Conservation (phyloP, 352 stramenopile species). For the Pythium pyrilobum region DNA sequence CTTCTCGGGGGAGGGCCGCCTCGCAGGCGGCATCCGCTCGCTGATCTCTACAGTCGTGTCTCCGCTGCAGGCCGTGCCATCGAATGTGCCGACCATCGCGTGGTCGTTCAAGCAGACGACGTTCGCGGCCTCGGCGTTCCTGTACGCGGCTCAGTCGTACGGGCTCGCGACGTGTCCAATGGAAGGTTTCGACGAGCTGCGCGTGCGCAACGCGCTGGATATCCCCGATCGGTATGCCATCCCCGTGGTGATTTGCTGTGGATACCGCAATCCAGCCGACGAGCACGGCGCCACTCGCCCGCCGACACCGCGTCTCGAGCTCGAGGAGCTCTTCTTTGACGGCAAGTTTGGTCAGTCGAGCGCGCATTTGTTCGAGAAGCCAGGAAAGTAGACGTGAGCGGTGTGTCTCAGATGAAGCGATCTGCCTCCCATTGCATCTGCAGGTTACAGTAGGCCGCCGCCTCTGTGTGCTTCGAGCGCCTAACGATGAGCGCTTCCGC, state of each 20-base stretch:
- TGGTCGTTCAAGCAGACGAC: constrained; percentile 82
- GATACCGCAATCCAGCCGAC: constrained; percentile 37
- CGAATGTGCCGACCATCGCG: constrained; percentile 56
- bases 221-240: constrained; percentile 77
- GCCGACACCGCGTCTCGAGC: constrained; percentile 42
- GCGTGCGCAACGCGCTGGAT: constrained; percentile 55
- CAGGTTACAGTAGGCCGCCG: no score
- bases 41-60: constrained; percentile 59
- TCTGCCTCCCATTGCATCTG: no score
- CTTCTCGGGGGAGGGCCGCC: constrained; percentile 63
- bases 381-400: constrained; percentile 1
- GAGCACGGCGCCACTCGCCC: constrained; percentile 9
- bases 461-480: no score
- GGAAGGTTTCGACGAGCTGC: constrained; percentile 73
- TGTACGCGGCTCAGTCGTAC: constrained; percentile 64
- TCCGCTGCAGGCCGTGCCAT: constrained; percentile 52
- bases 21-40: constrained; percentile 47
- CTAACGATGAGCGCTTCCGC: no score
- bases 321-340: constrained; percentile 78
- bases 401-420: no score
- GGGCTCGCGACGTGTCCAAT: constrained; percentile 69
- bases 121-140: constrained; percentile 64
- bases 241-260: constrained; percentile 65
- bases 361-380: constrained; percentile 42
- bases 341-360: constrained; percentile 75